Conservation (phyloP, 1,284 basidiomycete species). For the Mixia osmundae region DNA sequence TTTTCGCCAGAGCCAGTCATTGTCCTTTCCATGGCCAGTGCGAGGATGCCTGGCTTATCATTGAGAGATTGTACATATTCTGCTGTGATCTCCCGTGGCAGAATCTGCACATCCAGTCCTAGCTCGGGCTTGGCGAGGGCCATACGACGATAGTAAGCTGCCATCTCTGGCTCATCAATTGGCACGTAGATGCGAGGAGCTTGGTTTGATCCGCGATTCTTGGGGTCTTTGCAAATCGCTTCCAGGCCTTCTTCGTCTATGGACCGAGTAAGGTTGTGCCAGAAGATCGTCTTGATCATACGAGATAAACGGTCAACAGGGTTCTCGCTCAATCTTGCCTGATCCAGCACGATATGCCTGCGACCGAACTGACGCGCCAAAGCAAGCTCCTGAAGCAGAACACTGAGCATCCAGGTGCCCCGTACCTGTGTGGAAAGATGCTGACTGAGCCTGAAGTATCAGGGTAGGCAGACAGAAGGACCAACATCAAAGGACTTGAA, state of each 20-base stretch:
- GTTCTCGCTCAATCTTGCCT: conserved; percentile 84
- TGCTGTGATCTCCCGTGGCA: conserved; percentile 64
- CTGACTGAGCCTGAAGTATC: neutral
- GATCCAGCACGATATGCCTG: conserved; percentile 92
- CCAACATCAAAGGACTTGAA: conserved; percentile 76
- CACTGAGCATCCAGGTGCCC: conserved; percentile 97
- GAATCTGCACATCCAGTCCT: conserved; percentile 66
- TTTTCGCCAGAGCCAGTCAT: conserved; percentile 40
- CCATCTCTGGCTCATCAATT: conserved; percentile 73
- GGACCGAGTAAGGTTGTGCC: conserved; percentile 84
- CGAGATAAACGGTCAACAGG: conserved; percentile 87
- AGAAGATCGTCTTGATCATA: conserved; percentile 97
- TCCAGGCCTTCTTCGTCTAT: conserved; percentile 95
- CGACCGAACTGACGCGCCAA: conserved; percentile 85
- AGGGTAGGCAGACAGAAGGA: neutral
- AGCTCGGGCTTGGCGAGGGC: conserved; percentile 34
- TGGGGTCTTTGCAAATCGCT: conserved; percentile 88
- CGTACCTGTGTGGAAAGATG: conserved; percentile 25
- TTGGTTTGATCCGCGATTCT: conserved; percentile 51
- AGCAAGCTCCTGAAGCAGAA: conserved; percentile 92
- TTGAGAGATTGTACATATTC: conserved; percentile 79
- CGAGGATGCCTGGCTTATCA: conserved; percentile 74
- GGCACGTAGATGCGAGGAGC: conserved; percentile 79
- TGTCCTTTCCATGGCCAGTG: conserved; percentile 84
- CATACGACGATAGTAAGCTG: conserved; percentile 54